Percentiles rank a stretch among this genome's conserved stretches.
Evolutionary conservation across 805 yeast genomes (phyloP).

Genomic region (Candida khao-thaluensis): DNA sequence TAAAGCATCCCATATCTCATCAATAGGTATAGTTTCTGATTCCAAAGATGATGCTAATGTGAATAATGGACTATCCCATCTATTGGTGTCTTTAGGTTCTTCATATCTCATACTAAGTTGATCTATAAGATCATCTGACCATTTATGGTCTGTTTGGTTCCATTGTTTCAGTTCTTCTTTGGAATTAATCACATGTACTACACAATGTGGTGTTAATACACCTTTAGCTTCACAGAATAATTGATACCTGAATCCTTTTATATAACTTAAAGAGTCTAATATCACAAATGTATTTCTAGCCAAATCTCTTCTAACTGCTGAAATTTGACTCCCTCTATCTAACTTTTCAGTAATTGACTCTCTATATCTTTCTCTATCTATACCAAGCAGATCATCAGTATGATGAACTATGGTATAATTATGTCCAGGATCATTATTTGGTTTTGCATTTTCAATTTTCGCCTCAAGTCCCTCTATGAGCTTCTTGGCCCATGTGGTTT

Average conservation of each 20-base stretch:
- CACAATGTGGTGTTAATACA: slow-evolving; percentile 75
- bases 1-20: slow-evolving; percentile 64
- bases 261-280: slow-evolving; percentile 82
- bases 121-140: slow-evolving; percentile 65
- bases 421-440: slow-evolving; percentile 46
- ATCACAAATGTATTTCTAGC: slow-evolving; percentile 71
- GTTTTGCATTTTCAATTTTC: slow-evolving; percentile 39
- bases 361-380: slow-evolving; percentile 62
- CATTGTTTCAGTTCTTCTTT: slow-evolving; percentile 58
- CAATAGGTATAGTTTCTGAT: slow-evolving; percentile 56
- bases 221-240: slow-evolving; percentile 91
- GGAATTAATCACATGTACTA: slow-evolving; percentile 76
- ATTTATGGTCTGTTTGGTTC: slow-evolving; percentile 47
- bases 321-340: slow-evolving; percentile 78
- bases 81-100: slow-evolving; percentile 79
- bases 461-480: slow-evolving; percentile 49
- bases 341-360: slow-evolving; percentile 78
- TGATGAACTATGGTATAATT: slow-evolving; percentile 65
- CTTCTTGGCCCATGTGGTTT: slow-evolving; percentile 67
- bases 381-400: slow-evolving; percentile 75
- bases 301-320: slow-evolving; percentile 84
- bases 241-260: slow-evolving; percentile 94
- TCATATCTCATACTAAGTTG: slow-evolving; percentile 84
- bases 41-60: slow-evolving; percentile 54
- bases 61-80: slow-evolving; percentile 95